phyloP scores from a whole-genome alignment of 2,329 filamentous ascomycete genomes.

The Apiospora marii region DNA sequence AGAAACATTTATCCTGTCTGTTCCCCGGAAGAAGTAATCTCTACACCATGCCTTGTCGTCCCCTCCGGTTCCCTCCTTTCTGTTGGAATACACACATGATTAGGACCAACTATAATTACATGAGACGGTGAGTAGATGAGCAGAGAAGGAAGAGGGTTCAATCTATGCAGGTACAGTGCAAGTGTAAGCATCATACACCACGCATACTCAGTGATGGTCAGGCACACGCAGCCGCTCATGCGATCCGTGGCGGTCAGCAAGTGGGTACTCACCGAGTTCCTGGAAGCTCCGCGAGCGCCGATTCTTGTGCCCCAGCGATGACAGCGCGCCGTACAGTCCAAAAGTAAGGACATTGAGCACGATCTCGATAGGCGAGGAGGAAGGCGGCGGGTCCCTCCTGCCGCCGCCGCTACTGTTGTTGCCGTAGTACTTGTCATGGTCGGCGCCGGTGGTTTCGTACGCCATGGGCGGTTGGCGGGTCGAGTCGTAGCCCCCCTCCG shows the following conservation, averaged over 20 bases:
- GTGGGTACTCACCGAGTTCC: slow-evolving; percentile 7
- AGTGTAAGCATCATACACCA: background rate
- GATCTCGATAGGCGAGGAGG: background rate
- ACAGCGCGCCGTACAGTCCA: background rate
- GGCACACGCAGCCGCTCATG: background rate
- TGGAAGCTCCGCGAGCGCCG: background rate
- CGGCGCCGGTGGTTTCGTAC: background rate
- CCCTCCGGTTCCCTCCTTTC: background rate
- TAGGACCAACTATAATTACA: background rate
- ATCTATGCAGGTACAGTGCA: background rate
- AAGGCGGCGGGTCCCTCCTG: background rate
- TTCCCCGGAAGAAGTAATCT: background rate
- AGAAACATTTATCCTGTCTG: background rate
- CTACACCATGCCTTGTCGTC: background rate
- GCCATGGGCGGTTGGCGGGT: background rate
- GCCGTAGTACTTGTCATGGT: background rate
- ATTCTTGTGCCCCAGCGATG: background rate
- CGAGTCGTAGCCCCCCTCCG: background rate
- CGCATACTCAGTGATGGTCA: background rate
- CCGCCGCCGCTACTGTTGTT: background rate
- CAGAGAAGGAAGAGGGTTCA: background rate
- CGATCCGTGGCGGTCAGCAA: background rate
- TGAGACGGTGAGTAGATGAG: background rate
- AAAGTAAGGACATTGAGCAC: background rate
- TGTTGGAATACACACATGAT: background rate